Percentiles rank a stretch among this genome's conserved stretches.
These are phyloP conservation scores for Diphasiastrum complanatum DNA, from an alignment of 83 land plant species.

Conservation along the genomic window DNA sequence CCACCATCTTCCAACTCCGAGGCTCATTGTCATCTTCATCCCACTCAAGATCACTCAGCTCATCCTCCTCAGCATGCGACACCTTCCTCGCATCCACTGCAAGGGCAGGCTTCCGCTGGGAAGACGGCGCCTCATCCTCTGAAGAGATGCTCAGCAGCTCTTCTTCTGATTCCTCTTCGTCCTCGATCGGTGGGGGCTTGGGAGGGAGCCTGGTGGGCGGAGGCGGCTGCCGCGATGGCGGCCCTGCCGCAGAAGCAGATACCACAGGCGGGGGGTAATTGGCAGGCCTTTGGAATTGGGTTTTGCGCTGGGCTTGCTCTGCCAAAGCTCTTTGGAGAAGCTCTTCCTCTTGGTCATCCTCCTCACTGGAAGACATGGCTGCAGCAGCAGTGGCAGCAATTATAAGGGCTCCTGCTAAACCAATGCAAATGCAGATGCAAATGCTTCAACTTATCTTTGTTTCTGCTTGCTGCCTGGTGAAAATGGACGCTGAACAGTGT, in stretches of 20 bases:
- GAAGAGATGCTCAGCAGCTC: constrained; percentile 70
- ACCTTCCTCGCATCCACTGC: too few species aligned
- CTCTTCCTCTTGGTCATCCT: constrained; percentile 58
- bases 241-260: background rate
- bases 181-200: constrained; percentile 21
- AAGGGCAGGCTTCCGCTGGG: too few species aligned
- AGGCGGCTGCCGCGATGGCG: constrained; percentile 14
- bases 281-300: constrained; percentile 33
- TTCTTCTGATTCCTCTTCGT: constrained; percentile 70
- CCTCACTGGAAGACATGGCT: constrained; percentile 56
- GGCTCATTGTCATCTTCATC: constrained; percentile 11
- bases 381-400: too few species aligned
- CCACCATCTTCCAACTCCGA: constrained; percentile 4
- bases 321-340: constrained; percentile 59
- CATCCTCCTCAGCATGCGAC: background rate
- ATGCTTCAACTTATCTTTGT: too few species aligned
- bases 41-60: constrained; percentile 1
- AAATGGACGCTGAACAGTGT: too few species aligned
- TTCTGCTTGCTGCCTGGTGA: too few species aligned
- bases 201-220: constrained; percentile 1
- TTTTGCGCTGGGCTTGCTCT: constrained; percentile 52
- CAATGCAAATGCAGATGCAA: too few species aligned
- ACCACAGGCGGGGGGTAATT: constrained; percentile 31
- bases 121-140: constrained; percentile 73
- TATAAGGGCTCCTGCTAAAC: too few species aligned